Conservation (phyloP, 2,329 filamentous ascomycete genomes). For the Lachnellula occidentalis region DNA sequence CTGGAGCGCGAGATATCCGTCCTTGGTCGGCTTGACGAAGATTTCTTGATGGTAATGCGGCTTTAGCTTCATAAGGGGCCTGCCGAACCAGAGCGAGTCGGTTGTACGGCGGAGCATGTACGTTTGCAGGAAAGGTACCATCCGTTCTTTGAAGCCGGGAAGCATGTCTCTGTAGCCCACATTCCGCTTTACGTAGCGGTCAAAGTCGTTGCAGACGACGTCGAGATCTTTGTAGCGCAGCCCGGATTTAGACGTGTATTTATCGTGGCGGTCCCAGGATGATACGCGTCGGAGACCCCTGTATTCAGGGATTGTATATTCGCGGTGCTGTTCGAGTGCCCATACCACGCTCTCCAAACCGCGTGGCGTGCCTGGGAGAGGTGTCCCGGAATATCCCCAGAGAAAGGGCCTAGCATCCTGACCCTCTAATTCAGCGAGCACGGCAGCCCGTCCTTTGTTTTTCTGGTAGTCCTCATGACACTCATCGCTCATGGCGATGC, state of each 20-base stretch:
- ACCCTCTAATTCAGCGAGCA: slow-evolving; percentile 10
- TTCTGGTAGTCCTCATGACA: slow-evolving; percentile 16
- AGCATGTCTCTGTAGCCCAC: neutral
- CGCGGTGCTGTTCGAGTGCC: slow-evolving; percentile 14
- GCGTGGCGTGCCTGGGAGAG: slow-evolving; percentile 10
- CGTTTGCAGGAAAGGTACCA: slow-evolving; percentile 8
- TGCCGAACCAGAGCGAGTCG: slow-evolving; percentile 17
- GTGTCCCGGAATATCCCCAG: slow-evolving; percentile 23
- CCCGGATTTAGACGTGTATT: neutral
- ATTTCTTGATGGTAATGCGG: slow-evolving; percentile 18
- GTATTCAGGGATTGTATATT: neutral
- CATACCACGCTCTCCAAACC: slow-evolving; percentile 14
- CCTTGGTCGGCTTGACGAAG: slow-evolving; percentile 1
- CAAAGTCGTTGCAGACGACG: slow-evolving; percentile 10
- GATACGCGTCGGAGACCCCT: neutral
- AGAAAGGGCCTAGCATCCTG: slow-evolving; percentile 9
- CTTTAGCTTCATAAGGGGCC: slow-evolving; percentile 15
- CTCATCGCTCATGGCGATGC: slow-evolving; percentile 23
- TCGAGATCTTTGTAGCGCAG: slow-evolving; percentile 7
- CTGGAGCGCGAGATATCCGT: too few relatives aligned
- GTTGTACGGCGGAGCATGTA: slow-evolving; percentile 20
- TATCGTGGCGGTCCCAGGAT: neutral
- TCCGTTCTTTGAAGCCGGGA: neutral
- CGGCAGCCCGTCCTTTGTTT: slow-evolving; percentile 6
- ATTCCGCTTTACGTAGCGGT: slow-evolving; percentile 3